A percentile compares a stretch with the other conserved stretches of the same genome.
phyloP scores from a whole-genome alignment of 768 basidiomycete genomes.

The Boletellus emodensis region DNA sequence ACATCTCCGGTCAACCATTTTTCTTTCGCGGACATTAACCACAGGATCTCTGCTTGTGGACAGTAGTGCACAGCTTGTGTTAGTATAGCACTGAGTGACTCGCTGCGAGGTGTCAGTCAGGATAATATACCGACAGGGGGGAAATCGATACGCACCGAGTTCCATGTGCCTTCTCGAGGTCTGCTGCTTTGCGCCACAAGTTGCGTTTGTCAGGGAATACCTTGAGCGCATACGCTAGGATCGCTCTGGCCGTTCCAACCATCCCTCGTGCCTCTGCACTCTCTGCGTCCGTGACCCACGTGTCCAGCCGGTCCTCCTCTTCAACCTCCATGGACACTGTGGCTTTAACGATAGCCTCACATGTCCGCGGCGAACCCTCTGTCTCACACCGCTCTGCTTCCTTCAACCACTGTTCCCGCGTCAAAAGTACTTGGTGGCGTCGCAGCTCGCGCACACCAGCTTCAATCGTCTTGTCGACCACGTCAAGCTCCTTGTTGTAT shows the following conservation, averaged over 20 bases:
- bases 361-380: too few relatives aligned
- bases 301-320: too few relatives aligned
- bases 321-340: too few relatives aligned
- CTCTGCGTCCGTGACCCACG: slow-evolving; percentile 94
- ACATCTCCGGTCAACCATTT: slow-evolving; percentile 92
- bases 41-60: slow-evolving; percentile 92
- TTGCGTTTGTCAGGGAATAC: slow-evolving; percentile 83
- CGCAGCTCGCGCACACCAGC: too few relatives aligned
- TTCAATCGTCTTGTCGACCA: too few relatives aligned
- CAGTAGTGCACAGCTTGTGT: slow-evolving; percentile 82
- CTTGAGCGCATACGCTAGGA: slow-evolving; percentile 86
- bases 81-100: slow-evolving; percentile 79
- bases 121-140: not conserved
- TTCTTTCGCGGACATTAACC: slow-evolving; percentile 99
- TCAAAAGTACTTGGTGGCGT: too few relatives aligned
- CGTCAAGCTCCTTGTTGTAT: too few relatives aligned
- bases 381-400: too few relatives aligned
- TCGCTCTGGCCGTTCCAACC: slow-evolving; percentile 81
- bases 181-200: slow-evolving; percentile 91
- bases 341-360: too few relatives aligned
- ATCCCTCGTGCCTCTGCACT: slow-evolving; percentile 66
- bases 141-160: slow-evolving; percentile 53
- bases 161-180: slow-evolving; percentile 90
- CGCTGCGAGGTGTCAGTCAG: slow-evolving; percentile 38
- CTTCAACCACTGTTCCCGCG: too few relatives aligned